Evolutionary conservation across 495 filamentous ascomycete genomes (phyloP).

Genomic region (Penicillium macrosclerotiorum): DNA sequence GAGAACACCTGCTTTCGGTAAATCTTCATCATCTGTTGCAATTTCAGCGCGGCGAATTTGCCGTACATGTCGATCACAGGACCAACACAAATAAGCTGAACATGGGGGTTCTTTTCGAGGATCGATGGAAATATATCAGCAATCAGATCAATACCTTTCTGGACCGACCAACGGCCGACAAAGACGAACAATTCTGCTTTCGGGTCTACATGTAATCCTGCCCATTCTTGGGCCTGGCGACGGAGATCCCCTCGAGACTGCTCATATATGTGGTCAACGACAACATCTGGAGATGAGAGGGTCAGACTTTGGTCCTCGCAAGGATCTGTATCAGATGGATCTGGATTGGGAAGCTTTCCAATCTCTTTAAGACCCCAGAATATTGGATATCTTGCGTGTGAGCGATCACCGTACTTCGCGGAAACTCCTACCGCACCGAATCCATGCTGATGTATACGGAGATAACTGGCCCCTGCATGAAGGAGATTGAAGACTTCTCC

Average conservation of each 20-base stretch:
- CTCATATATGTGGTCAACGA: slow-evolving; percentile 38
- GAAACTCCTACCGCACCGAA: slow-evolving; percentile 67
- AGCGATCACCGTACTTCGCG: slow-evolving; percentile 65
- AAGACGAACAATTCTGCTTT: slow-evolving; percentile 68
- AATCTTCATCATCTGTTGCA: slow-evolving; percentile 60
- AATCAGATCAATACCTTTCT: slow-evolving; percentile 70
- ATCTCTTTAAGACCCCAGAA: slow-evolving; percentile 65
- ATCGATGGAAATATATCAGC: slow-evolving; percentile 66
- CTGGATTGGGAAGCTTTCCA: slow-evolving; percentile 60
- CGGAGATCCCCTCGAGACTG: slow-evolving; percentile 41
- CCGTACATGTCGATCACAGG: slow-evolving; percentile 71
- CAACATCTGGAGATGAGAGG: slow-evolving; percentile 30
- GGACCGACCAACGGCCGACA: slow-evolving; percentile 69
- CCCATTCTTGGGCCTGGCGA: slow-evolving; percentile 65
- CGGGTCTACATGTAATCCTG: slow-evolving; percentile 55
- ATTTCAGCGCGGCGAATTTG: slow-evolving; percentile 65
- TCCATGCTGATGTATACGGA: slow-evolving; percentile 62
- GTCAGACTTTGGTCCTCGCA: slow-evolving; percentile 29
- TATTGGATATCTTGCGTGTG: slow-evolving; percentile 63
- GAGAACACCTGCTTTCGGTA: slow-evolving; percentile 66
- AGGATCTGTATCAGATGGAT: slow-evolving; percentile 53
- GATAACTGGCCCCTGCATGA: slow-evolving; percentile 61
- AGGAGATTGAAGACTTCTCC: slow-evolving; percentile 68
- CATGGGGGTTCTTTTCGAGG: slow-evolving; percentile 57
- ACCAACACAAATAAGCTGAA: slow-evolving; percentile 62